Conservation (phyloP, 352 stramenopile genomes). For the Phytophthora europaea region DNA sequence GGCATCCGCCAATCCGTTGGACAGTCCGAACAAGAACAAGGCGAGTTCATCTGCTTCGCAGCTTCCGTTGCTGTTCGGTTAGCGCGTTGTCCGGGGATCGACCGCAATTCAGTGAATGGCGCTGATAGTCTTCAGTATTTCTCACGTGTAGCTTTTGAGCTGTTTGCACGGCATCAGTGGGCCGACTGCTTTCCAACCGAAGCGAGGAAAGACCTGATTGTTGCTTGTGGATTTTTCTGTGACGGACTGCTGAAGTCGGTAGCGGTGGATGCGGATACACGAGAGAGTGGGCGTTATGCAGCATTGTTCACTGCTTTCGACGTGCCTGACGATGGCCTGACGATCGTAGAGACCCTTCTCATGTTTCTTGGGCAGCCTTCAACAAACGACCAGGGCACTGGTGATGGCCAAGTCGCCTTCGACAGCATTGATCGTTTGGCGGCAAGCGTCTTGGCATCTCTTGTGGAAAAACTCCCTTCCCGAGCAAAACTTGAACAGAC, state of each 20-base stretch:
- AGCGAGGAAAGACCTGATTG: conserved; percentile 17
- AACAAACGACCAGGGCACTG: neutral
- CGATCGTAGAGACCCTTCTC: conserved; percentile 23
- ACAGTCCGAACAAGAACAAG: conserved; percentile 3
- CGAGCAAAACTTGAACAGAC: conserved; percentile 13
- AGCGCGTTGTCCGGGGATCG: conserved; percentile 5
- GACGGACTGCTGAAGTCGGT: conserved; percentile 15
- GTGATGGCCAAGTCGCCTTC: conserved; percentile 5
- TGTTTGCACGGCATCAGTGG: conserved; percentile 15
- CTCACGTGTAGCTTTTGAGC: conserved; percentile 27
- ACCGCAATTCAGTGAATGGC: neutral
- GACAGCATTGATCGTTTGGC: conserved; percentile 29
- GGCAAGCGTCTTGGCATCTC: conserved; percentile 12
- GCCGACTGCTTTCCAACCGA: conserved; percentile 10
- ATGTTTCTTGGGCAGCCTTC: conserved; percentile 24
- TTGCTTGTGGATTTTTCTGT: conserved; percentile 25
- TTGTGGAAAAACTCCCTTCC: conserved; percentile 29
- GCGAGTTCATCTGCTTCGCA: conserved; percentile 12
- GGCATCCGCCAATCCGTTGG: conserved; percentile 15
- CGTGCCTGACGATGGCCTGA: conserved; percentile 8
- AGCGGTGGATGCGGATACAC: conserved; percentile 15
- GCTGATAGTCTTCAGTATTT: conserved; percentile 11
- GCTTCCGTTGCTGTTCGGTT: conserved; percentile 20
- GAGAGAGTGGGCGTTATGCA: neutral
- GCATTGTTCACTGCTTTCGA: conserved; percentile 1